Evolutionary conservation across 2,329 filamentous ascomycete species (phyloP).

Genomic region (Hypoxylon rubiginosum): DNA sequence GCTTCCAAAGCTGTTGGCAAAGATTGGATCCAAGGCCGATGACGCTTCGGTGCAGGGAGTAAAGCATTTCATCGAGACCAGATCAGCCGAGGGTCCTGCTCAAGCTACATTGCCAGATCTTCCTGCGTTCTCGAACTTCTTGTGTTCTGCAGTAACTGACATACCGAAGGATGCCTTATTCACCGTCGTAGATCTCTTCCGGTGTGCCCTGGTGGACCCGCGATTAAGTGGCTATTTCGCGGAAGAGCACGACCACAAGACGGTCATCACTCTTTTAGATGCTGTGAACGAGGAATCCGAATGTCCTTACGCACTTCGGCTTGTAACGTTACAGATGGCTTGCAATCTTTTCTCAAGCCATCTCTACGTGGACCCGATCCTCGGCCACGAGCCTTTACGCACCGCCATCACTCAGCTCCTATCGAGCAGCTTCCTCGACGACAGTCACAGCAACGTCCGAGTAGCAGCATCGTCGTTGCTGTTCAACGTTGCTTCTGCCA

Average conservation of each 20-base stretch:
- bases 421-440: conserved; percentile 83
- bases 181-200: conserved; percentile 85
- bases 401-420: conserved; percentile 75
- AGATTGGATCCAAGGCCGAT: conserved; percentile 75
- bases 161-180: conserved; percentile 79
- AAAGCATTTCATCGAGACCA: conserved; percentile 77
- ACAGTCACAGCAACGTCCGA: conserved; percentile 78
- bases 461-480: conserved; percentile 86
- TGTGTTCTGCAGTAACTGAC: conserved; percentile 67
- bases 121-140: conserved; percentile 70
- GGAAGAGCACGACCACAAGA: conserved; percentile 76
- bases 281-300: conserved; percentile 68
- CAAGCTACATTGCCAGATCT: conserved; percentile 81
- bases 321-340: conserved; percentile 84
- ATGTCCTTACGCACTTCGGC: conserved; percentile 84
- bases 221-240: conserved; percentile 86
- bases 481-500: conserved; percentile 82
- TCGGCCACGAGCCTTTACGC: conserved; percentile 66
- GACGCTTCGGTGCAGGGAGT: conserved; percentile 73
- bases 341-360: conserved; percentile 88
- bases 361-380: conserved; percentile 76
- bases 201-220: conserved; percentile 81
- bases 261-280: conserved; percentile 72
- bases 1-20: conserved; percentile 82
- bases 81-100: conserved; percentile 68